A percentile compares a stretch with the other conserved stretches of the same genome.
Evolutionary conservation across 768 basidiomycete genomes (phyloP).

Genomic region (Serendipita sp.): DNA sequence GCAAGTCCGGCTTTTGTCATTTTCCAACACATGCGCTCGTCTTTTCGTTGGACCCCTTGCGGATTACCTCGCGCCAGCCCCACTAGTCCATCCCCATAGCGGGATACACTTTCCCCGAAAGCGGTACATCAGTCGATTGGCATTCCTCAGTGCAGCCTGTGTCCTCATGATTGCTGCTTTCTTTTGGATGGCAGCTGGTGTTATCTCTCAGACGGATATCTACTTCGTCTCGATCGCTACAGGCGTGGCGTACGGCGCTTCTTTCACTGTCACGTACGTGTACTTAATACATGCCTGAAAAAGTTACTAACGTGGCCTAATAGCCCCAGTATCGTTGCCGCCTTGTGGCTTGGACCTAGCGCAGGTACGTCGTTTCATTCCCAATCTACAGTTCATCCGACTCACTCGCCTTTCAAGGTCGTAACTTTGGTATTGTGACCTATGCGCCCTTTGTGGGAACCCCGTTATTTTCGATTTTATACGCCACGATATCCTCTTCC

Average conservation of each 20-base stretch:
- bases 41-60: slow-evolving; percentile 52
- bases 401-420: slow-evolving; percentile 15
- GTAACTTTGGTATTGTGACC: slow-evolving; percentile 58
- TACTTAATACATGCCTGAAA: background rate
- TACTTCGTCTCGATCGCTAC: slow-evolving; percentile 39
- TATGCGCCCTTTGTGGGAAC: slow-evolving; percentile 67
- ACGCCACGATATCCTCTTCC: slow-evolving; percentile 47
- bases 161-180: slow-evolving; percentile 37
- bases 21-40: slow-evolving; percentile 56
- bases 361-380: slow-evolving; percentile 20
- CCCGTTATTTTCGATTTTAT: slow-evolving; percentile 60
- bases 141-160: slow-evolving; percentile 35
- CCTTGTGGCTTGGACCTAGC: slow-evolving; percentile 55
- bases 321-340: slow-evolving; percentile 54
- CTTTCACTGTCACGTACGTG: slow-evolving; percentile 56
- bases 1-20: slow-evolving; percentile 55
- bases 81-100: slow-evolving; percentile 26
- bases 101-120: slow-evolving; percentile 26
- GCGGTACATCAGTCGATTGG: slow-evolving; percentile 42
- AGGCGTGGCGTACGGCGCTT: slow-evolving; percentile 51
- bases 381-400: too few relatives aligned
- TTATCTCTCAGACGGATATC: slow-evolving; percentile 34
- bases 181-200: slow-evolving; percentile 35
- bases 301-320: slow-evolving; percentile 2
- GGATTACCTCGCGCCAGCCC: slow-evolving; percentile 52